Evolutionary conservation across 352 stramenopile species (phyloP).

Genomic region (Hyaloperonospora brassicae): DNA sequence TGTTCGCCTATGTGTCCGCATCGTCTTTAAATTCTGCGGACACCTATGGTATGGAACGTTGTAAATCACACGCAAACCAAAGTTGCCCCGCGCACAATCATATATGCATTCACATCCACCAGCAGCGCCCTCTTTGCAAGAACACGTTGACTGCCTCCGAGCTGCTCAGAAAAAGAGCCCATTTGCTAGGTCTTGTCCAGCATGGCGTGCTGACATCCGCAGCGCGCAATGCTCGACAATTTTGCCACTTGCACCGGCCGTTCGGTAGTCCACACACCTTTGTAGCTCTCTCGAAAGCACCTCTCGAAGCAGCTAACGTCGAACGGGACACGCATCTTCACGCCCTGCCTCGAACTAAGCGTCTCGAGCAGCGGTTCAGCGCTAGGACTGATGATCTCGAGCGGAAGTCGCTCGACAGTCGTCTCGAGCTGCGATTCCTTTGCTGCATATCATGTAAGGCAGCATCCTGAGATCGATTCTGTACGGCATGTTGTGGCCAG

Average conservation of each 20-base stretch:
- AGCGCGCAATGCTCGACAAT: constrained; percentile 3
- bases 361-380: constrained; percentile 35
- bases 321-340: constrained; percentile 50
- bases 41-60: too few relatives aligned
- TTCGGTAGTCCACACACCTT: constrained; percentile 4
- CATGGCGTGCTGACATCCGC: constrained; percentile 5
- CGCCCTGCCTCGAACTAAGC: constrained; percentile 48
- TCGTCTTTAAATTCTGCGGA: too few relatives aligned
- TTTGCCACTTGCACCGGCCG: constrained; percentile 12
- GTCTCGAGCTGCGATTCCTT: constrained; percentile 65
- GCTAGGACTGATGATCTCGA: constrained; percentile 18
- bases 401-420: constrained; percentile 57
- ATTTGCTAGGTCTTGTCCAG: constrained; percentile 20
- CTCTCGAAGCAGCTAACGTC: constrained; percentile 28
- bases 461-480: constrained; percentile 52
- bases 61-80: too few relatives aligned
- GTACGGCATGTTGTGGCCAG: constrained; percentile 70
- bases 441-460: constrained; percentile 48
- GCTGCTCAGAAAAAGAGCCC: too few relatives aligned
- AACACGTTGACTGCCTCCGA: too few relatives aligned
- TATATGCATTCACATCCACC: constrained; percentile 37
- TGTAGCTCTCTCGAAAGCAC: constrained; percentile 12
- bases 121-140: too few relatives aligned
- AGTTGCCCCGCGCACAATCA: too few relatives aligned
- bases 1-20: too few relatives aligned